Evolutionary conservation across 2,329 filamentous ascomycete genomes (phyloP).

Genomic region (Pyricularia sp.): DNA sequence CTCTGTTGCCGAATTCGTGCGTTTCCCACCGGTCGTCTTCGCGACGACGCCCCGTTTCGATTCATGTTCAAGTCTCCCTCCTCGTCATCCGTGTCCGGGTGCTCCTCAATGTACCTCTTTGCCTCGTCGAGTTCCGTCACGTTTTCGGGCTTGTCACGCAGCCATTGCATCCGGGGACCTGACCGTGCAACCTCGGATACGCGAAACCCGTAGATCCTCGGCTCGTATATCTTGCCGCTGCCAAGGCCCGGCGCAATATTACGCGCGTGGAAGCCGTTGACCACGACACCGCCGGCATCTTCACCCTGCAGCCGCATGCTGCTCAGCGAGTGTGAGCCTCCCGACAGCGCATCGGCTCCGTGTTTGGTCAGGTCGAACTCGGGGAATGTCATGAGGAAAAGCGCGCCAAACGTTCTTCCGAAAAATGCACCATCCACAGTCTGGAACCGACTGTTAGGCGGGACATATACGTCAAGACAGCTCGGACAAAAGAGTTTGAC

Average conservation of each 20-base stretch:
- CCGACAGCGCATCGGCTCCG: conserved; percentile 48
- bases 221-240: conserved; percentile 76
- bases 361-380: conserved; percentile 81
- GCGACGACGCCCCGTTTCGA: conserved; percentile 15
- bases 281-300: conserved; percentile 36
- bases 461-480: conserved; percentile 94
- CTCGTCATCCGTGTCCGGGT: conserved; percentile 47
- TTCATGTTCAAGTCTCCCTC: conserved; percentile 38
- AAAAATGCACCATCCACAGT: conserved; percentile 98
- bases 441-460: conserved; percentile 94
- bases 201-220: conserved; percentile 91
- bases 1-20: conserved; percentile 26
- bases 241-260: conserved; percentile 89
- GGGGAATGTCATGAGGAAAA: conserved; percentile 98
- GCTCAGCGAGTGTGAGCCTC: conserved; percentile 22
- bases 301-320: conserved; percentile 23
- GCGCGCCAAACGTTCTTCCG: conserved; percentile 88
- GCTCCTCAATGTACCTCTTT: conserved; percentile 40
- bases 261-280: conserved; percentile 79
- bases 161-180: conserved; percentile 94
- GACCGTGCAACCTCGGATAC: conserved; percentile 85
- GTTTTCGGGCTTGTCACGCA: conserved; percentile 73
- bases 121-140: conserved; percentile 78
- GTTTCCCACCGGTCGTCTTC: conserved; percentile 33
- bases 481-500: conserved; percentile 98